Evolutionary conservation across 108 stramenopile species (phyloP).

Genomic region (Nannochloropsis salina): DNA sequence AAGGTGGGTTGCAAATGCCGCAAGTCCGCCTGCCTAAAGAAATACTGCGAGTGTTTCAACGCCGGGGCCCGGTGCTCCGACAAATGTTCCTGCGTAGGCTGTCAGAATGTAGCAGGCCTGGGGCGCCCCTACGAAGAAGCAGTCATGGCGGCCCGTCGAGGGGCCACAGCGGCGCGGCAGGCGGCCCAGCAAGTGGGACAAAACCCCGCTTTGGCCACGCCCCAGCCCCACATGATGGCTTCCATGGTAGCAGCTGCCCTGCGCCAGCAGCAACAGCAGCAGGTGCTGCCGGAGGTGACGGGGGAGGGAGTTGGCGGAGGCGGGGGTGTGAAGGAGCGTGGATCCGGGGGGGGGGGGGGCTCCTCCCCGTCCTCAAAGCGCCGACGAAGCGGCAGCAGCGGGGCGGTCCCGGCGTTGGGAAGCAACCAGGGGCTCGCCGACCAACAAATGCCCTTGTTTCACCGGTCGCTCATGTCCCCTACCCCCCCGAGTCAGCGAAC

Average conservation of each 20-base stretch:
- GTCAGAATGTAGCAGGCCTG: slow-evolving; percentile 65
- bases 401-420: neutral
- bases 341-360: neutral
- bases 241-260: neutral
- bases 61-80: slow-evolving; percentile 62
- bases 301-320: neutral
- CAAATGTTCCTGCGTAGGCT: slow-evolving; percentile 83
- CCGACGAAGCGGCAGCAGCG: neutral
- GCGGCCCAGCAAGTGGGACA: neutral
- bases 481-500: neutral
- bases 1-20: slow-evolving; percentile 91
- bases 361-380: neutral
- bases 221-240: neutral
- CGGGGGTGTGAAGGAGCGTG: neutral
- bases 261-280: neutral
- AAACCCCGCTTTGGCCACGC: neutral
- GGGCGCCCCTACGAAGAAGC: slow-evolving; percentile 9
- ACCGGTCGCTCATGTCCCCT: neutral
- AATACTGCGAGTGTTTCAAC: slow-evolving; percentile 86
- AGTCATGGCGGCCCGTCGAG: neutral
- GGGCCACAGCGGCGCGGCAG: neutral
- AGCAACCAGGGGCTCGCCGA: no score
- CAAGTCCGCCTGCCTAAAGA: slow-evolving; percentile 84
- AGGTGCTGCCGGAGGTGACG: neutral
- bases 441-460: neutral